Evolutionary conservation across 2,329 filamentous ascomycete species (phyloP), one percentile per base, ranked within the genome.

Genomic region (Pseudocercospora pini-densiflorae): DNA sequence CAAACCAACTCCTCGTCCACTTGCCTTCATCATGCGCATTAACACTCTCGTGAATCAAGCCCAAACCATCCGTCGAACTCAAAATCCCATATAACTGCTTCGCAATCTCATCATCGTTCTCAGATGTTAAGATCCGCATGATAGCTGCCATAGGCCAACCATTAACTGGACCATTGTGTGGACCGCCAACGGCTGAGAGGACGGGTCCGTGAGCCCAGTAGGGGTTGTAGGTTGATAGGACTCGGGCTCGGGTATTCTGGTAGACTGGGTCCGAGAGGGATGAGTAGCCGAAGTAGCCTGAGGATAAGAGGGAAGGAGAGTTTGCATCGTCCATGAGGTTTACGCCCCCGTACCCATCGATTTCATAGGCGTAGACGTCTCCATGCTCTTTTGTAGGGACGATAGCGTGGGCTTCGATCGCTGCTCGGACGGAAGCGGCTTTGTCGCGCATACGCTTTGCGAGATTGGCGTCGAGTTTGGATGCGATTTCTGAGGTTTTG

Each of bases 301-400:
- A 45, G 27, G 45, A 57, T 8, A 91, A 82, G 2, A 91, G 82
- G 16, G 85, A 88, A 0, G 89, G 89, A 54, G 91, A 86, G 67
- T 91, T 91, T 40, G 89, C 88, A 47, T 91, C 89, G 71, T 91
- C 89, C 88, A 91, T 90, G 53, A 89, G 80, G 66, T 86, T 88
- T 61, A 74, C 71, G 14, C 64, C 64, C 3, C 64, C 80, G 68
- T 78, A 83, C 21, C 81, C 81, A 61, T 83, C 81, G 36, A 83
- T 74, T 68, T 83, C 81, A 64, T 79, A 83, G 9, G 81, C 80
- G 65, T 82, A 83, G 16, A 82, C 74, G 23, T 76, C 73, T 57
- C 79, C 78, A 36, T 75, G 75, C 5, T 69, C 73, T 1, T 75
- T 70, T 29, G 78, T 76, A 10, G 74, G 67, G n/a, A 81, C 74